These are phyloP conservation scores for Odonthalia washingtoniensis DNA, from an alignment of 31 red algal genomes.

Conservation along the genomic window DNA sequence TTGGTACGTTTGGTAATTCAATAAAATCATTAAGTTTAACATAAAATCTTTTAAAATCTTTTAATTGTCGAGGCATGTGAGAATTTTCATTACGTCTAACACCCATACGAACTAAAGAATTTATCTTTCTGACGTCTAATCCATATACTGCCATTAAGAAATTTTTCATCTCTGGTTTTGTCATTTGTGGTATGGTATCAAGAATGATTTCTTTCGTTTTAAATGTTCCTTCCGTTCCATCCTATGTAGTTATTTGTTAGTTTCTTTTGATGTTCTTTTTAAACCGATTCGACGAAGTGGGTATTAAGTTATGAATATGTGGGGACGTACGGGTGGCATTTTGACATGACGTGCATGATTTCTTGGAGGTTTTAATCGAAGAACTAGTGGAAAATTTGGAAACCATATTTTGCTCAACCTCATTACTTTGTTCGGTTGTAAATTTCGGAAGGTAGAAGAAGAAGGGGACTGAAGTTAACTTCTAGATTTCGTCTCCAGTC, in stretches of 20 bases:
- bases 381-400: slow-evolving; percentile 73
- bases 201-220: slow-evolving; percentile 63
- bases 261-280: too few relatives aligned
- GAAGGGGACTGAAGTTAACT: too few relatives aligned
- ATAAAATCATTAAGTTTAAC: slow-evolving; percentile 59
- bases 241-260: too few relatives aligned
- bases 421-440: too few relatives aligned
- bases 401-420: slow-evolving; percentile 80
- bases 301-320: too few relatives aligned
- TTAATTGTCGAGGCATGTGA: slow-evolving; percentile 56
- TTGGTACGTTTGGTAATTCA: slow-evolving; percentile 74
- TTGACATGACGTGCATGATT: slow-evolving; percentile 15
- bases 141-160: slow-evolving; percentile 66
- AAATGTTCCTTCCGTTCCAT: slow-evolving; percentile 66
- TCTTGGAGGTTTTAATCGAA: slow-evolving; percentile 51
- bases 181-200: slow-evolving; percentile 61
- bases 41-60: slow-evolving; percentile 80
- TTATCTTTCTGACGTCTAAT: slow-evolving; percentile 51
- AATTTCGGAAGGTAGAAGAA: too few relatives aligned
- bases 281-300: too few relatives aligned
- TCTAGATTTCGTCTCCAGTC: too few relatives aligned
- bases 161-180: slow-evolving; percentile 62
- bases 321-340: slow-evolving; percentile 56
- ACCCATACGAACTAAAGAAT: slow-evolving; percentile 66
- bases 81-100: slow-evolving; percentile 46